A percentile compares a stretch with the other conserved stretches of the same genome.
phyloP scores from a whole-genome alignment of 805 yeast species.

The Sugiyamaella mastotermitis region DNA sequence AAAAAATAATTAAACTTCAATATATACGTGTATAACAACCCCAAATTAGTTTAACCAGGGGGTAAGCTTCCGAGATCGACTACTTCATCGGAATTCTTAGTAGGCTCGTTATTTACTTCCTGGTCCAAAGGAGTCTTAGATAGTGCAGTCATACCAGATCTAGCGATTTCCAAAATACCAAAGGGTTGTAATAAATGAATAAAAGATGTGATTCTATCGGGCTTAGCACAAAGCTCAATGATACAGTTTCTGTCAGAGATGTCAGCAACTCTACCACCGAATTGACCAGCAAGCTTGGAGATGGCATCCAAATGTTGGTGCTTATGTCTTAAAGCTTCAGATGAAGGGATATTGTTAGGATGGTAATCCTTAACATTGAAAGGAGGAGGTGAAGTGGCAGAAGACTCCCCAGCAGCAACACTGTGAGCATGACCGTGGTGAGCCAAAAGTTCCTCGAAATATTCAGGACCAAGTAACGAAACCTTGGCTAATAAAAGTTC shows the following conservation, averaged over 20 bases:
- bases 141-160: conserved; percentile 98
- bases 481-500: conserved; percentile 89
- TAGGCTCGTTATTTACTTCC: conserved; percentile 38
- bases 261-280: conserved; percentile 91
- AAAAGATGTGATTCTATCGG: conserved; percentile 80
- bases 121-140: conserved; percentile 87
- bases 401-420: conserved; percentile 31
- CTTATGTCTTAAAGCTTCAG: conserved; percentile 91
- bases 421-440: conserved; percentile 54
- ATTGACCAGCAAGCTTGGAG: conserved; percentile 70
- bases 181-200: conserved; percentile 89
- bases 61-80: conserved; percentile 90
- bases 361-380: conserved; percentile 48
- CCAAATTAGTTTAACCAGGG: conserved; percentile 65
- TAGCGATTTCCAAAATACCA: conserved; percentile 91
- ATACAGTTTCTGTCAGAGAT: conserved; percentile 90
- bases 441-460: conserved; percentile 87
- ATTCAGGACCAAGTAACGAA: conserved; percentile 94
- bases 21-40: background rate
- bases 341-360: conserved; percentile 83
- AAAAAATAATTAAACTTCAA: background rate
- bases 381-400: conserved; percentile 28
- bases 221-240: conserved; percentile 92
- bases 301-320: conserved; percentile 83
- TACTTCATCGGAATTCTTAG: conserved; percentile 52